A percentile compares a stretch with the other conserved stretches of the same genome.
Conservation (phyloP, 768 basidiomycete genomes). For the Pholiota microspora region DNA sequence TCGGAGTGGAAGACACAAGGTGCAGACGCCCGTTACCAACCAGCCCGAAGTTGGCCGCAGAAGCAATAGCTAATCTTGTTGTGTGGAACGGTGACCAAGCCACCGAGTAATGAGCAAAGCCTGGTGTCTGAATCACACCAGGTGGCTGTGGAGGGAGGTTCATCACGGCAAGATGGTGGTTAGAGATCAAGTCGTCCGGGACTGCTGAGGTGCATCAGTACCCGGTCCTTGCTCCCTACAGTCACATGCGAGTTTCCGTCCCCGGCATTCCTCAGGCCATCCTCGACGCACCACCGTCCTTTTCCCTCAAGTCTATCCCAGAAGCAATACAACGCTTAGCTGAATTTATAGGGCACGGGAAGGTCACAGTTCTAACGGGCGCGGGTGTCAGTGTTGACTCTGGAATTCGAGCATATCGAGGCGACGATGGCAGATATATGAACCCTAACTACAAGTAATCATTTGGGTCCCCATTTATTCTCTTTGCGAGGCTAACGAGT, state of each 20-base stretch:
- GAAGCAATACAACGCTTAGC: slow-evolving; percentile 62
- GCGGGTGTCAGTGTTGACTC: slow-evolving; percentile 96
- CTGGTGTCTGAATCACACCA: slow-evolving; percentile 65
- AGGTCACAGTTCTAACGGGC: slow-evolving; percentile 75
- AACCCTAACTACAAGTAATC: slow-evolving; percentile 86
- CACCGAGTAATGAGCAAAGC: slow-evolving; percentile 79
- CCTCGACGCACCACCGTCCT: slow-evolving; percentile 40
- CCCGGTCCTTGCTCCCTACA: slow-evolving; percentile 25
- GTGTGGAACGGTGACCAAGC: slow-evolving; percentile 88
- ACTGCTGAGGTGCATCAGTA: slow-evolving; percentile 9
- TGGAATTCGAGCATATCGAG: slow-evolving; percentile 93
- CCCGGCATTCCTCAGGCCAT: slow-evolving; percentile 68
- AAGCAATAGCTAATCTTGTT: slow-evolving; percentile 71
- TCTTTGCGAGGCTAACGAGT: neutral
- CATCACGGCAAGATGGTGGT: slow-evolving; percentile 22
- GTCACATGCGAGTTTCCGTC: slow-evolving; percentile 77
- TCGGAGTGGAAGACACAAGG: slow-evolving; percentile 50
- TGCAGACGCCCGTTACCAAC: slow-evolving; percentile 94
- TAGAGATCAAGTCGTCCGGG: slow-evolving; percentile 10
- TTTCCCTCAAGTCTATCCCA: slow-evolving; percentile 35
- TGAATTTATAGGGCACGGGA: slow-evolving; percentile 67
- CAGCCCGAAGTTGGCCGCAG: slow-evolving; percentile 90
- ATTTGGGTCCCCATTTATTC: slow-evolving; percentile 2
- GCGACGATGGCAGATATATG: slow-evolving; percentile 82
- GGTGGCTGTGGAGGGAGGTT: slow-evolving; percentile 42